phyloP scores from a whole-genome alignment of 805 yeast species.

The Ogataea pilisensis region DNA sequence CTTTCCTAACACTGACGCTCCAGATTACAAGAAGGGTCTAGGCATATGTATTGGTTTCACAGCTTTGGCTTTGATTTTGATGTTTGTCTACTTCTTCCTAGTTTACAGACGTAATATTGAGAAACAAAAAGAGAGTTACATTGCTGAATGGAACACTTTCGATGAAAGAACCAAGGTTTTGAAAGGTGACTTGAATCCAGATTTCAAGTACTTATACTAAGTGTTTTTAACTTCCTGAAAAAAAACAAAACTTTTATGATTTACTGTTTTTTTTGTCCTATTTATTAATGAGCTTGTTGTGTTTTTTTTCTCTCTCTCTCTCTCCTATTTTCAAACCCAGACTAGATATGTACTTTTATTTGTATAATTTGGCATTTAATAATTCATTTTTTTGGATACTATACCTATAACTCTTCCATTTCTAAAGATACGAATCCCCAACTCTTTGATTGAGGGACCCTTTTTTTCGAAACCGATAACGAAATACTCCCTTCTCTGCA shows the following conservation, averaged over 20 bases:
- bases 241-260: too few species aligned
- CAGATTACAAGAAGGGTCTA: constrained; percentile 54
- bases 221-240: background rate
- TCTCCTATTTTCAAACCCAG: background rate
- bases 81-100: constrained; percentile 30
- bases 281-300: background rate
- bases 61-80: constrained; percentile 36
- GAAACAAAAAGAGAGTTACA: constrained; percentile 31
- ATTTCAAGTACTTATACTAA: constrained; percentile 43
- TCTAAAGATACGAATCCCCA: too few species aligned
- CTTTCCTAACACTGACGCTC: constrained; percentile 52
- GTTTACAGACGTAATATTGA: constrained; percentile 31
- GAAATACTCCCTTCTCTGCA: too few species aligned
- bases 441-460: too few species aligned
- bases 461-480: too few species aligned
- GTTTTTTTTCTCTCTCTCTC: background rate
- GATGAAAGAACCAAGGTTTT: constrained; percentile 27
- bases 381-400: too few species aligned
- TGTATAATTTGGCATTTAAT: too few species aligned
- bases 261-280: too few species aligned
- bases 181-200: constrained; percentile 39
- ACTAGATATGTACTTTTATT: too few species aligned
- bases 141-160: constrained; percentile 26
- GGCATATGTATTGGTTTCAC: constrained; percentile 47
- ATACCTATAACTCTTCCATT: too few species aligned